These are phyloP conservation scores for Ananas comosus DNA, from an alignment of 176 grass and related monocot genomes.

Conservation along the genomic window DNA sequence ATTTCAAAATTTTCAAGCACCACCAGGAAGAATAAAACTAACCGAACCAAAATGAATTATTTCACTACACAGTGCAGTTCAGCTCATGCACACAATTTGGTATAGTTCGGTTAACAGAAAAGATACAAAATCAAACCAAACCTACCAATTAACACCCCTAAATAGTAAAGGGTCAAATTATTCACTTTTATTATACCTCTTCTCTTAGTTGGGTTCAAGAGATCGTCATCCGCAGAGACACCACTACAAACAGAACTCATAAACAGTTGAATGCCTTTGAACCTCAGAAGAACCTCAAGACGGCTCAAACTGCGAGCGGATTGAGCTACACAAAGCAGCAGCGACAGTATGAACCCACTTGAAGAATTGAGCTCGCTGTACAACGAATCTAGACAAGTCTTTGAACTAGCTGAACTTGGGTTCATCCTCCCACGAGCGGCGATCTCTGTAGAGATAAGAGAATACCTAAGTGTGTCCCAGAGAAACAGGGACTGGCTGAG, in stretches of 20 bases:
- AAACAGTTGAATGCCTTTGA: slow-evolving; percentile 73
- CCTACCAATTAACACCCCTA: no score
- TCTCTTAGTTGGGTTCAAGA: slow-evolving; percentile 45
- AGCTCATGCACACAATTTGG: no score
- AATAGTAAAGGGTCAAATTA: background rate
- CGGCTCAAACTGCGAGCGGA: slow-evolving; percentile 47
- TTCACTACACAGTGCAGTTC: no score
- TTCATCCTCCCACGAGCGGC: slow-evolving; percentile 57
- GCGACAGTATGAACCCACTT: slow-evolving; percentile 81
- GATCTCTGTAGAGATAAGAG: slow-evolving; percentile 71
- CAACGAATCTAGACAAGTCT: slow-evolving; percentile 57
- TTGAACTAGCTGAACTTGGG: slow-evolving; percentile 27
- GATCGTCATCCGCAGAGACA: slow-evolving; percentile 52
- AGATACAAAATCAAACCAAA: no score
- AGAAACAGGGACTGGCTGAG: slow-evolving; percentile 68
- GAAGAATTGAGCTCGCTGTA: slow-evolving; percentile 71
- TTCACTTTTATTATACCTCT: slow-evolving; percentile 34
- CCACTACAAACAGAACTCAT: slow-evolving; percentile 78
- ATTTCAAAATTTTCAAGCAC: no score
- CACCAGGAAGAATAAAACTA: no score
- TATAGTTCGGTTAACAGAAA: no score
- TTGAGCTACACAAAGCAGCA: slow-evolving; percentile 70
- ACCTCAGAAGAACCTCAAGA: slow-evolving; percentile 83
- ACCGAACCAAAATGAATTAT: no score
- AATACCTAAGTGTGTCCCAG: slow-evolving; percentile 90